These are phyloP conservation scores for Rubia tinctorum DNA, from an alignment of 305 asterid genomes.

Conservation along the genomic window DNA sequence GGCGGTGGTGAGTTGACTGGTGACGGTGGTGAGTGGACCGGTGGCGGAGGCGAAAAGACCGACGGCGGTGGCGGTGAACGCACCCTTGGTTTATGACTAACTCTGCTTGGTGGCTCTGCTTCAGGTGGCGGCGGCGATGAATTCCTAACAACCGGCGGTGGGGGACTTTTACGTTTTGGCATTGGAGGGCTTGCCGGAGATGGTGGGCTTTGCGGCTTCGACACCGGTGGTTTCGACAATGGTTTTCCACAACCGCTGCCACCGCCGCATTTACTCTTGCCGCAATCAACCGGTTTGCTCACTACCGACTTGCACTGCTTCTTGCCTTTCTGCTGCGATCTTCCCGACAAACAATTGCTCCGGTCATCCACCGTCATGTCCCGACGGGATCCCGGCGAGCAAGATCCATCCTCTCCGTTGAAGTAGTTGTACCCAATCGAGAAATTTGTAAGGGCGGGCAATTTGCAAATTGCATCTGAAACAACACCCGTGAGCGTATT, in stretches of 20 bases:
- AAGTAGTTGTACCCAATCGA: slow-evolving; percentile 52
- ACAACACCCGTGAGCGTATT: slow-evolving; percentile 56
- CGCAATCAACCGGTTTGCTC: slow-evolving; percentile 30
- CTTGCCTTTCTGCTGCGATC: slow-evolving; percentile 26
- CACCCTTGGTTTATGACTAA: neutral
- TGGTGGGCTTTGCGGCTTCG: neutral
- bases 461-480: slow-evolving; percentile 45
- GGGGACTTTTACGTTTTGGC: neutral
- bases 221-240: neutral
- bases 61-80: neutral
- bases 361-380: slow-evolving; percentile 20
- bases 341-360: slow-evolving; percentile 28
- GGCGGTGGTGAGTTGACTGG: neutral
- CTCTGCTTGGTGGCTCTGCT: neutral
- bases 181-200: neutral
- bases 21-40: neutral
- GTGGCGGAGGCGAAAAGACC: neutral
- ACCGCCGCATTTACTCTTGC: slow-evolving; percentile 20
- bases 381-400: slow-evolving; percentile 13
- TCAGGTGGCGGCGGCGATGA: slow-evolving; percentile 15
- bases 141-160: neutral
- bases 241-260: neutral
- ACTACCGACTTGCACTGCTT: slow-evolving; percentile 26
- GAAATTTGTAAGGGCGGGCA: slow-evolving; percentile 46
- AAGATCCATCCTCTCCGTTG: slow-evolving; percentile 34